Evolutionary conservation across 768 basidiomycete genomes (phyloP).

Genomic region (Cystobasidium tubakii): DNA sequence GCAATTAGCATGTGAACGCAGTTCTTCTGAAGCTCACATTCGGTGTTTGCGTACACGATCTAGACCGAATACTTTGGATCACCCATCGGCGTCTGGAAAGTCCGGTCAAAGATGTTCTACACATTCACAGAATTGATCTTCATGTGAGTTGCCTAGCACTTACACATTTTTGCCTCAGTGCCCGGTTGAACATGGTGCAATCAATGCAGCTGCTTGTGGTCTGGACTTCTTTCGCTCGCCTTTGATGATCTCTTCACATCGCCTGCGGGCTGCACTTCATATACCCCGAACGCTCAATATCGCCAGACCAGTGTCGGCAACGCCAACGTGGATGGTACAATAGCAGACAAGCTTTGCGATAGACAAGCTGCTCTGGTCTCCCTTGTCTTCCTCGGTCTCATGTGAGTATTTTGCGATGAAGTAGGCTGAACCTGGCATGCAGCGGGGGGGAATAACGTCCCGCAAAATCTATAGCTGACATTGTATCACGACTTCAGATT

Average conservation of each 20-base stretch:
- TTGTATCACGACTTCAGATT: slow-evolving; percentile 47
- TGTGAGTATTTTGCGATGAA: slow-evolving; percentile 47
- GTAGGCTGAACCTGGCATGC: too few relatives aligned
- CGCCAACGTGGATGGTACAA: slow-evolving; percentile 41
- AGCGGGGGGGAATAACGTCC: too few relatives aligned
- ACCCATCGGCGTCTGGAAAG: slow-evolving; percentile 78
- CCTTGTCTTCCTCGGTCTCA: slow-evolving; percentile 67
- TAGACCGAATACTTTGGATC: slow-evolving; percentile 89
- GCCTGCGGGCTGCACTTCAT: slow-evolving; percentile 66
- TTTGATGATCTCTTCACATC: slow-evolving; percentile 92
- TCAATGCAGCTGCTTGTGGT: slow-evolving; percentile 67
- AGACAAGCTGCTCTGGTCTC: slow-evolving; percentile 70
- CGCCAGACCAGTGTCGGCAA: slow-evolving; percentile 35
- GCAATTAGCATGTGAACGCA: slow-evolving; percentile 7
- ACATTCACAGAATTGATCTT: slow-evolving; percentile 82
- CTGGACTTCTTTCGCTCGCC: slow-evolving; percentile 74
- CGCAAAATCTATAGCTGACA: not conserved
- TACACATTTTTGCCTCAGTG: too few relatives aligned
- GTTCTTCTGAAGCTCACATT: slow-evolving; percentile 42
- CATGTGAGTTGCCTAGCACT: slow-evolving; percentile 51
- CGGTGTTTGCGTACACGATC: slow-evolving; percentile 33
- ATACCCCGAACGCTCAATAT: slow-evolving; percentile 46
- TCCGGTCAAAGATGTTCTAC: slow-evolving; percentile 48
- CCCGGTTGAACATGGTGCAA: not conserved
- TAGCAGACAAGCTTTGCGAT: slow-evolving; percentile 60